phyloP scores from a whole-genome alignment of 2,329 filamentous ascomycete genomes.

The Claviceps arundinis region DNA sequence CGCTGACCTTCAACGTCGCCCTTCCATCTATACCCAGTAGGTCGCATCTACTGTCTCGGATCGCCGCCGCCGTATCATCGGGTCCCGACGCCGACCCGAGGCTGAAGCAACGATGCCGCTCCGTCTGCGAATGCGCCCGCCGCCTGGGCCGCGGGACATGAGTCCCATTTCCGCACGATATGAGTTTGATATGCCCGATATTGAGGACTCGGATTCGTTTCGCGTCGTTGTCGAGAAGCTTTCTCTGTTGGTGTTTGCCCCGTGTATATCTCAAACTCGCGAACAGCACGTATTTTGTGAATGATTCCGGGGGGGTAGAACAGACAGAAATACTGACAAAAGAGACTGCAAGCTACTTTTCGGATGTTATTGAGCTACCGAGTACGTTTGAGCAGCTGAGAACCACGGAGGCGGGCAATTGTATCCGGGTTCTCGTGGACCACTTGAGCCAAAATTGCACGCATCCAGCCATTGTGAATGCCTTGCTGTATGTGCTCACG shows the following conservation, averaged over 20 bases:
- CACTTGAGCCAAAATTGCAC: slow-evolving; percentile 50
- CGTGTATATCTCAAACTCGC: background rate
- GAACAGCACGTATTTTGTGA: too few relatives aligned
- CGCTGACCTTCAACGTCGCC: too few relatives aligned
- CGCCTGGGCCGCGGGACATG: slow-evolving; percentile 17
- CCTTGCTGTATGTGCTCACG: slow-evolving; percentile 47
- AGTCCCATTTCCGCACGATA: slow-evolving; percentile 22
- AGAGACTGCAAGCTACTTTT: slow-evolving; percentile 40
- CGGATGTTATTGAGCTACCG: slow-evolving; percentile 48
- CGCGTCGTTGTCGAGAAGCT: slow-evolving; percentile 54
- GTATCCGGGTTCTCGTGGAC: slow-evolving; percentile 44
- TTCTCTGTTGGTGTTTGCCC: slow-evolving; percentile 35
- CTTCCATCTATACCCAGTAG: too few relatives aligned
- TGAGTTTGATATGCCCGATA: slow-evolving; percentile 37
- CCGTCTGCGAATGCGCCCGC: slow-evolving; percentile 21
- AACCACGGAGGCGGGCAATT: slow-evolving; percentile 49
- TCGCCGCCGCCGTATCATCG: too few relatives aligned
- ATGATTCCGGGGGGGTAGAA: too few relatives aligned
- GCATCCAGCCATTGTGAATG: slow-evolving; percentile 59
- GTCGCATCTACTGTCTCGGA: too few relatives aligned
- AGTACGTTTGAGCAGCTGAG: slow-evolving; percentile 62
- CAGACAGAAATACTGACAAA: background rate
- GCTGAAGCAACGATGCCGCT: slow-evolving; percentile 20
- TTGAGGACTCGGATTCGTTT: slow-evolving; percentile 45
- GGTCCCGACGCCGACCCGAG: too few relatives aligned